A percentile compares a stretch with the other conserved stretches of the same genome.
Conservation (phyloP, 2,329 filamentous ascomycete species). For the Cladosporium velox region DNA sequence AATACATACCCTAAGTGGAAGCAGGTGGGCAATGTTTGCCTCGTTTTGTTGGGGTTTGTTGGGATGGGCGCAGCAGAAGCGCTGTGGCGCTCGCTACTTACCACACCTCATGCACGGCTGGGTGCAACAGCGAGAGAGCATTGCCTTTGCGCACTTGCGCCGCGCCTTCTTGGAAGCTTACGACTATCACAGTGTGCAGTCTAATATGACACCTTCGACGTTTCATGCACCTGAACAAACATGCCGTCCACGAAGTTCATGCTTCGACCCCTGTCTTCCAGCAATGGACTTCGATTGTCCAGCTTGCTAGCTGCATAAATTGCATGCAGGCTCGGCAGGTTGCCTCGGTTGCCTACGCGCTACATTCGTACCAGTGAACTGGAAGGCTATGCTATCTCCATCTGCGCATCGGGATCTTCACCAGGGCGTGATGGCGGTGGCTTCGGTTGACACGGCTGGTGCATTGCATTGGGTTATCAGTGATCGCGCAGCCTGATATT, state of each 20-base stretch:
- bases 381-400: not conserved
- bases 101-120: not conserved
- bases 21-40: not conserved
- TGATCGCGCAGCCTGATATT: not conserved
- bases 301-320: conserved; percentile 1
- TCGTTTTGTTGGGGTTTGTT: not conserved
- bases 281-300: not conserved
- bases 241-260: not conserved
- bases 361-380: not conserved
- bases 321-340: not conserved
- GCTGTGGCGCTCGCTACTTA: not conserved
- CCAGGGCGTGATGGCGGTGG: not conserved
- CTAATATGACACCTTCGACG: not conserved
- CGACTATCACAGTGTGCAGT: not conserved
- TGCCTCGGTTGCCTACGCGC: not conserved
- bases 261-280: not conserved
- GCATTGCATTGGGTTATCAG: not conserved
- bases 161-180: not conserved
- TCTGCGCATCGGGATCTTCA: not conserved
- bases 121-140: not conserved
- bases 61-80: not conserved
- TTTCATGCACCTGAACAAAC: not conserved
- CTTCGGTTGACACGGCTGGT: not conserved
- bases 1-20: not conserved
- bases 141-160: not conserved